Conservation (phyloP, 768 basidiomycete genomes). For the Clitopilus hobsonii region DNA sequence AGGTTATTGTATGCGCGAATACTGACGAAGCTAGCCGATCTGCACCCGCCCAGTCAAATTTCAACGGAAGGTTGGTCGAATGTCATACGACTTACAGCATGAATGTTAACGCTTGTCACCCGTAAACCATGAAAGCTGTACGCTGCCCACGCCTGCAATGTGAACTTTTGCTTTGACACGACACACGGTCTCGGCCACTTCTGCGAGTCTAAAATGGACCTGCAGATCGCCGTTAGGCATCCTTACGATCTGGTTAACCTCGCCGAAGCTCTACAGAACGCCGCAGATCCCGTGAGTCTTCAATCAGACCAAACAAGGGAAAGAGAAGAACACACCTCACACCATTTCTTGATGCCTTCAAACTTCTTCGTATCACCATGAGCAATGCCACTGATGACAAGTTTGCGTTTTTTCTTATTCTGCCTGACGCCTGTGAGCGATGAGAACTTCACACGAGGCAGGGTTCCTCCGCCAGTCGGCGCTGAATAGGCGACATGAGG, state of each 20-base stretch:
- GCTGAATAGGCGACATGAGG: constrained; percentile 34
- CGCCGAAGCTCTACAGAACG: constrained; percentile 64
- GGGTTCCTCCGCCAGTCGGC: constrained; percentile 13
- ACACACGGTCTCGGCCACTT: constrained; percentile 81
- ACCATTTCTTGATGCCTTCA: constrained; percentile 70
- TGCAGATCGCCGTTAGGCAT: constrained; percentile 79
- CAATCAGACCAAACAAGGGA: background rate
- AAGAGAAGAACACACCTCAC: constrained; percentile 45
- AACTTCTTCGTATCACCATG: constrained; percentile 56
- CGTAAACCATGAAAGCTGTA: constrained; percentile 69
- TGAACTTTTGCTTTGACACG: constrained; percentile 72
- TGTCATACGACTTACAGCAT: constrained; percentile 2
- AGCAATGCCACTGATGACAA: constrained; percentile 68
- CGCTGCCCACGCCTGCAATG: constrained; percentile 74
- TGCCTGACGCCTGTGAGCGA: constrained; percentile 32
- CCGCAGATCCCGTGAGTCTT: constrained; percentile 1
- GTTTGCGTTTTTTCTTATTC: constrained; percentile 54
- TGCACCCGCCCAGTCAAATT: background rate
- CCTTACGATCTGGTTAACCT: constrained; percentile 65
- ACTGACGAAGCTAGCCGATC: background rate
- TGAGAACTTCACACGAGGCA: constrained; percentile 32
- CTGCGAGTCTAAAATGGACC: constrained; percentile 66
- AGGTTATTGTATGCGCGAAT: background rate
- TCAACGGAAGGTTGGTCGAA: background rate
- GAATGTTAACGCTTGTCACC: constrained; percentile 40